phyloP scores from a whole-genome alignment of 345 rosid genomes.

The Gossypioides kirkii region DNA sequence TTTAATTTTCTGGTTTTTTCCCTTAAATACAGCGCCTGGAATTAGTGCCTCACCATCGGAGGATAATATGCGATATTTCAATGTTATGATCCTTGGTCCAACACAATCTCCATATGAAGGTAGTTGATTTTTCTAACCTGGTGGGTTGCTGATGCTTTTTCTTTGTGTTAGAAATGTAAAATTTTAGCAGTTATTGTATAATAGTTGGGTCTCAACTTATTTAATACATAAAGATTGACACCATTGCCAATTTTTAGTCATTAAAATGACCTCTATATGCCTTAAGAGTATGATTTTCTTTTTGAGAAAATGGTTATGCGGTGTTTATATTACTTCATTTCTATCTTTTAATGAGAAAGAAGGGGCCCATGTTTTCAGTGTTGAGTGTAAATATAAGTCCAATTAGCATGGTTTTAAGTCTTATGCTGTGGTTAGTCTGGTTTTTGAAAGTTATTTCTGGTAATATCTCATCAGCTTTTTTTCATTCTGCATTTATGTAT shows the following conservation, averaged over 20 bases:
- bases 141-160: not conserved
- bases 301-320: not conserved
- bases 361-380: not conserved
- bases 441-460: not conserved
- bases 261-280: not conserved
- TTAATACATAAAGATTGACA: not conserved
- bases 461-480: not conserved
- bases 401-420: no score
- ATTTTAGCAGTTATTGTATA: not conserved
- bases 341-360: not conserved
- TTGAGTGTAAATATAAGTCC: not conserved
- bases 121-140: conserved; percentile 16
- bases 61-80: conserved; percentile 92
- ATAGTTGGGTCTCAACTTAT: not conserved
- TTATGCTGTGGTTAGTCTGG: not conserved
- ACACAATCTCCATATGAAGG: conserved; percentile 98
- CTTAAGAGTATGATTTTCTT: not conserved
- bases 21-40: conserved; percentile 72
- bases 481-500: not conserved
- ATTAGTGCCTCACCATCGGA: conserved; percentile 97
- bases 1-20: conserved; percentile 3
- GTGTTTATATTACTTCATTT: not conserved
- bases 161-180: not conserved
- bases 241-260: not conserved
- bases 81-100: conserved; percentile 97